These are phyloP conservation scores for Cercospora citrullina DNA, from an alignment of 2,329 filamentous ascomycete species.

Conservation along the genomic window DNA sequence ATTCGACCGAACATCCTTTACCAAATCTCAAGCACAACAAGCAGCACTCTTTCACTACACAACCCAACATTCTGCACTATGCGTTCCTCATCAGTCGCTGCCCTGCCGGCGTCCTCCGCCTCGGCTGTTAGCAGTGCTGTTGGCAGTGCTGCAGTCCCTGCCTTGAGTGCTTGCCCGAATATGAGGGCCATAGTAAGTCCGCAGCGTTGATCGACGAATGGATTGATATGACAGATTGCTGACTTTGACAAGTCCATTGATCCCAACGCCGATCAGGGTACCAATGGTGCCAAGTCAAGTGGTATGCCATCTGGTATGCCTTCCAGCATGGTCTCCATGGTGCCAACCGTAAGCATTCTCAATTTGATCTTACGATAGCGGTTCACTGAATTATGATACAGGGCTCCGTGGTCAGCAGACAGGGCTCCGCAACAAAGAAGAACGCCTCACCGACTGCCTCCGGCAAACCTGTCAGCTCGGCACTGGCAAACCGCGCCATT, in stretches of 20 bases:
- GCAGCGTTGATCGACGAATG: background rate
- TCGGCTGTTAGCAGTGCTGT: background rate
- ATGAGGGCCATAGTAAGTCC: background rate
- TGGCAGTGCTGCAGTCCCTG: background rate
- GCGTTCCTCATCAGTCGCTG: background rate
- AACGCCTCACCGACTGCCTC: background rate
- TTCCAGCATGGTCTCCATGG: background rate
- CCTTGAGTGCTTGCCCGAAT: background rate
- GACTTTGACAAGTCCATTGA: background rate
- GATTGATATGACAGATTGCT: background rate
- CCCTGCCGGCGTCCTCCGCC: background rate
- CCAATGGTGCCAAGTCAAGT: background rate
- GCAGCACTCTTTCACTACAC: background rate
- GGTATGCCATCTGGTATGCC: background rate
- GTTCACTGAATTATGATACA: background rate
- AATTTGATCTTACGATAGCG: background rate
- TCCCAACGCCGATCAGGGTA: constrained; percentile 2
- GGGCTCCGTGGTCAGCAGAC: background rate
- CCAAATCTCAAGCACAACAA: background rate
- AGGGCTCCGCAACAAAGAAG: background rate
- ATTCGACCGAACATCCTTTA: background rate
- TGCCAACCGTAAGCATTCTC: background rate
- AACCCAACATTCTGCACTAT: background rate
- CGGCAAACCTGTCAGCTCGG: background rate
- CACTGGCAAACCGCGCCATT: background rate